These are phyloP conservation scores for Trichoderma citrinoviride DNA, from an alignment of 2,329 filamentous ascomycete genomes.

Conservation along the genomic window DNA sequence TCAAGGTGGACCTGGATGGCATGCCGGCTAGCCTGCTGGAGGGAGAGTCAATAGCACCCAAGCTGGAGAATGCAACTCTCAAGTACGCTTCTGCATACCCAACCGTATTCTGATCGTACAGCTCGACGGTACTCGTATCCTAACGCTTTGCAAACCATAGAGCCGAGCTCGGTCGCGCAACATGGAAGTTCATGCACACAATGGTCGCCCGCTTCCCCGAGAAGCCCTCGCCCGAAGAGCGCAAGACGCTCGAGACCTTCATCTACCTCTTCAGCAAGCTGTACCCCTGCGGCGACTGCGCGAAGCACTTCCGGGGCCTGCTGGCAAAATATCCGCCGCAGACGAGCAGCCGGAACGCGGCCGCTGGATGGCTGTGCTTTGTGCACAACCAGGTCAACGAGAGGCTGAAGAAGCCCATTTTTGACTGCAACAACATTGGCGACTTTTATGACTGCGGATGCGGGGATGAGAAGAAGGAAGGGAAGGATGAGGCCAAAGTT, in stretches of 20 bases:
- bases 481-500: slow-evolving; percentile 33
- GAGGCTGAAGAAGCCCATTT: slow-evolving; percentile 58
- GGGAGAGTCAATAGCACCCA: slow-evolving; percentile 73
- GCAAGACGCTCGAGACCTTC: slow-evolving; percentile 61
- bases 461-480: slow-evolving; percentile 59
- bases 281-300: slow-evolving; percentile 70
- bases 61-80: slow-evolving; percentile 76
- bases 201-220: slow-evolving; percentile 70
- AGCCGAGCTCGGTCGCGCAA: slow-evolving; percentile 64
- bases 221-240: slow-evolving; percentile 60
- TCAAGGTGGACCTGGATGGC: slow-evolving; percentile 41
- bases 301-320: slow-evolving; percentile 62
- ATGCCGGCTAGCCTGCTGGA: slow-evolving; percentile 53
- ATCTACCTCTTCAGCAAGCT: slow-evolving; percentile 65
- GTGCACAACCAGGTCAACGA: slow-evolving; percentile 67
- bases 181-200: slow-evolving; percentile 69
- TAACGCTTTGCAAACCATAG: slow-evolving; percentile 33
- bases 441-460: slow-evolving; percentile 72
- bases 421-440: slow-evolving; percentile 65
- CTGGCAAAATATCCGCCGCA: slow-evolving; percentile 63
- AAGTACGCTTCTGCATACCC: slow-evolving; percentile 52
- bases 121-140: not conserved
- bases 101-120: too few relatives aligned
- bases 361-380: slow-evolving; percentile 66
- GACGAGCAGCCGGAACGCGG: slow-evolving; percentile 60